Evolutionary conservation across 1,139 yeast genomes (phyloP), one percentile per base, ranked within the genome.

Genomic region (Lodderomyces oxycetoniae): DNA sequence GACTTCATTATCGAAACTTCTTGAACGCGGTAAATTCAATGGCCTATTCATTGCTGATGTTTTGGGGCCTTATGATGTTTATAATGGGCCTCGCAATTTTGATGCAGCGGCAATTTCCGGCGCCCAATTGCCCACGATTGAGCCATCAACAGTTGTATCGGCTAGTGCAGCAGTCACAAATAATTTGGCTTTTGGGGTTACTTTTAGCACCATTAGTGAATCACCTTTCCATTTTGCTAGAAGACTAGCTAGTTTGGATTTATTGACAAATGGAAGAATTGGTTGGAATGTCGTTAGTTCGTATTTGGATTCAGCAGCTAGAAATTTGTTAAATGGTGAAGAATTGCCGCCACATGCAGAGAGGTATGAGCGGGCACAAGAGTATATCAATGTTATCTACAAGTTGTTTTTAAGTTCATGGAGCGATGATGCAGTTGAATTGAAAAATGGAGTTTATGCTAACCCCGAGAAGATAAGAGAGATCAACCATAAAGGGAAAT

Each of bases 11-110:
- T 74, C 74, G 3, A 57, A 67, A 41, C 36, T 63, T 13, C 55
- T 71, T 30, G 77, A 71, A 42, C 55, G 55, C 36, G 76, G 74
- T 3, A 64, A 69, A 43, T 54, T 71, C 37, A 65, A 66, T 41
- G 64, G 64, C 2, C 41, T 70, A 9, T 71, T 71, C 44, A 49
- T 71, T 38, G 76, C 75, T 26, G 77, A 71, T 49, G 67, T 65
- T 3, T 48, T 69, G 19, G 73, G 73, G 4, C 61, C 63, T 3
- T 67, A 62, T 43, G 71, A 66, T 43, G 69, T 63, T 6, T 66
- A 59, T 41, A 59, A 63, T 36, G 67, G 68, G 3, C 67, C 67
- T 2, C 39, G 50, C 3, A 63, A 65, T 38, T 48, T 57, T 29
- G 49, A 42, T 3, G 64, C 67, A 9, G 63, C 68, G 9, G 66